Evolutionary conservation across 2,329 filamentous ascomycete genomes (phyloP).

Genomic region (Cadophora sp.): DNA sequence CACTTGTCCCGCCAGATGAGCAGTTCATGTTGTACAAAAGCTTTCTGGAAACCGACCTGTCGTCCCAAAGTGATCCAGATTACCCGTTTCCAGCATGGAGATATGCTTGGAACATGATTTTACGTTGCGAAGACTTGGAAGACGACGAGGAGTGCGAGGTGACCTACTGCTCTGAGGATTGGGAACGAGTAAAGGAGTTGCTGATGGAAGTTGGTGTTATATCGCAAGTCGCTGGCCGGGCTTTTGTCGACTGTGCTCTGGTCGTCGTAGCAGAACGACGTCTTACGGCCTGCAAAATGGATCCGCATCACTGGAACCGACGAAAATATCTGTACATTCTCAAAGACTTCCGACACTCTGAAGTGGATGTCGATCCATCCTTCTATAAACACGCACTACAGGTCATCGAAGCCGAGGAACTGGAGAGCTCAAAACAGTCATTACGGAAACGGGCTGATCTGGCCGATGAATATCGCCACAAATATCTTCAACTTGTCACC

Average conservation of each 20-base stretch:
- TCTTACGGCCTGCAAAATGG: constrained; percentile 24
- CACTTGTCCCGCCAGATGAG: constrained; percentile 32
- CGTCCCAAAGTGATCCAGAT: background rate
- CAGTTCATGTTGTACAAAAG: constrained; percentile 32
- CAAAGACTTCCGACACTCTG: constrained; percentile 29
- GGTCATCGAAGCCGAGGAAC: constrained; percentile 29
- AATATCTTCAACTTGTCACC: constrained; percentile 30
- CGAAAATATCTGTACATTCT: constrained; percentile 32
- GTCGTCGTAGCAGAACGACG: constrained; percentile 34
- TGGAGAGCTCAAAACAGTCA: constrained; percentile 14
- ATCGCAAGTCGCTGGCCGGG: constrained; percentile 22
- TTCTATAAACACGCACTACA: constrained; percentile 36
- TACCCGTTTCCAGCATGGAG: constrained; percentile 25
- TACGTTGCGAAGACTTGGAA: constrained; percentile 18
- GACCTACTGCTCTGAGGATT: constrained; percentile 27
- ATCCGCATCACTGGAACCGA: constrained; percentile 15
- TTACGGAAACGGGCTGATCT: constrained; percentile 13
- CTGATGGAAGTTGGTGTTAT: constrained; percentile 25
- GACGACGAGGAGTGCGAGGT: constrained; percentile 7
- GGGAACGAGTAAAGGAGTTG: constrained; percentile 31
- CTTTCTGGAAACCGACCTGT: constrained; percentile 31
- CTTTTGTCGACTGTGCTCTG: constrained; percentile 33
- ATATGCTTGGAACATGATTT: constrained; percentile 21
- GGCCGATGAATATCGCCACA: constrained; percentile 30
- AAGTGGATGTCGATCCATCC: constrained; percentile 26